Evolutionary conservation across 352 stramenopile species (phyloP), one percentile per base, ranked within the genome.

Genomic region (Thraustochytrium aureum): DNA sequence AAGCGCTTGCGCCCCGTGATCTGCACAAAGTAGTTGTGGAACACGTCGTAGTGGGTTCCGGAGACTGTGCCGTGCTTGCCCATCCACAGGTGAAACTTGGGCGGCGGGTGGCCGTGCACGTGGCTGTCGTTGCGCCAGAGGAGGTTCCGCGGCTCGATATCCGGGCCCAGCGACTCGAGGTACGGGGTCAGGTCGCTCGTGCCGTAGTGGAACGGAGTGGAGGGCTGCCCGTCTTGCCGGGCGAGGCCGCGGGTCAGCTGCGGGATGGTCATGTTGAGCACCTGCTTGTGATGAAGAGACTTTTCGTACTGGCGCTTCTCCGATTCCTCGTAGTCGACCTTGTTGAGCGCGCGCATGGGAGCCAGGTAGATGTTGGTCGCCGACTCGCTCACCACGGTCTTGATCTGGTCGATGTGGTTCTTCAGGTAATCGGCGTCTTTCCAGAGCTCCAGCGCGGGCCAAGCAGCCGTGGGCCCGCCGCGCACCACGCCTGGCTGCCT

Each of bases 1-100:
- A 74, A 74, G 39, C 64, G 39, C 45, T 74, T 74, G 41, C 38
- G 64, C 14, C 64, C 64, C 32, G 38, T 72, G 41, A 74, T 32
- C 45, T 74, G 64, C 12, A 62, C 41, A 61, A 62, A 74, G 45
- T 52, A 7, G 30, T 74, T 74, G 64, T 74, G 64, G 32, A 74
- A 74, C 7, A 72, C 14, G 45, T 74, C 64, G 64, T 74, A 74
- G 45, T 74, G 64, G 5, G 30, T 72, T 10, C 64, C 64, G 32
- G 38, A 30, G 12, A 72, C 56, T 10, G 26, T 64, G 10, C 56
- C 56, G 56, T 64, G 26, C 33, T 64, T 64, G 56, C 56, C 56
- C 26, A 69, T 30, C 56, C 56, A 64, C 10, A 64, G 56, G 56
- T 64, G 56, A 14, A 39, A 39, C 33, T 64, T 64, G 26, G 56